Percentiles rank a stretch among this genome's conserved stretches.
These are phyloP conservation scores for Echites panduratus DNA, from an alignment of 257 asterid species.

Conservation along the genomic window DNA sequence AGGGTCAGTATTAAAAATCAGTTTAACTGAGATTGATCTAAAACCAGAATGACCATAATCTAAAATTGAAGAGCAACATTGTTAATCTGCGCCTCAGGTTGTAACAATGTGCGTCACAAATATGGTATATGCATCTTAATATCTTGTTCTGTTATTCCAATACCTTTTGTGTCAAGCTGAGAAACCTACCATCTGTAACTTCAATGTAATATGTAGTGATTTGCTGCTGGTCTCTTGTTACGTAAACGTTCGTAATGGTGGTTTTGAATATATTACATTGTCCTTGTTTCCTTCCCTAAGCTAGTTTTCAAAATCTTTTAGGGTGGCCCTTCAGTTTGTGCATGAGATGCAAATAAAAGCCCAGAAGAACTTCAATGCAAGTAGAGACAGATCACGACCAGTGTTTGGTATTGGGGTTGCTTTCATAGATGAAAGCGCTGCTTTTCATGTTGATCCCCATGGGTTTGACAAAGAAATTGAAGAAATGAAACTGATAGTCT, in stretches of 20 bases:
- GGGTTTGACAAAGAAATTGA: constrained; percentile 35
- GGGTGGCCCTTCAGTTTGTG: constrained; percentile 93
- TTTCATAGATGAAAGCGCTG: constrained; percentile 54
- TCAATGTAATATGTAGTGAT: background rate
- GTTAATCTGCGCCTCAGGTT: background rate
- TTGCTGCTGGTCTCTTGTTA: background rate
- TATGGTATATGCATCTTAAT: background rate
- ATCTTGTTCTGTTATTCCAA: background rate
- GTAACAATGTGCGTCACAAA: background rate
- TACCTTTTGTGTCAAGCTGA: background rate
- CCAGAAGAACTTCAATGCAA: constrained; percentile 77
- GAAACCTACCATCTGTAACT: background rate
- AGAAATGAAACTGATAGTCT: constrained; percentile 51
- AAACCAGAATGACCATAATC: background rate
- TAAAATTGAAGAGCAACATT: too few species aligned
- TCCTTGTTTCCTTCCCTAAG: constrained; percentile 3
- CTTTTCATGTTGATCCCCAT: constrained; percentile 26
- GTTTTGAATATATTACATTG: background rate
- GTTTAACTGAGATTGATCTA: background rate
- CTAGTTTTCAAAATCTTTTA: constrained; percentile 22
- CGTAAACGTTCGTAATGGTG: background rate
- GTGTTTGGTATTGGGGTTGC: constrained; percentile 91
- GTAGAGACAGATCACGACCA: constrained; percentile 68
- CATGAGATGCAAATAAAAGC: constrained; percentile 86
- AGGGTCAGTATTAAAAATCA: background rate